Percentiles rank a stretch among this genome's conserved stretches.
Evolutionary conservation across 805 yeast genomes (phyloP).

Genomic region (Pichia kluyveri): DNA sequence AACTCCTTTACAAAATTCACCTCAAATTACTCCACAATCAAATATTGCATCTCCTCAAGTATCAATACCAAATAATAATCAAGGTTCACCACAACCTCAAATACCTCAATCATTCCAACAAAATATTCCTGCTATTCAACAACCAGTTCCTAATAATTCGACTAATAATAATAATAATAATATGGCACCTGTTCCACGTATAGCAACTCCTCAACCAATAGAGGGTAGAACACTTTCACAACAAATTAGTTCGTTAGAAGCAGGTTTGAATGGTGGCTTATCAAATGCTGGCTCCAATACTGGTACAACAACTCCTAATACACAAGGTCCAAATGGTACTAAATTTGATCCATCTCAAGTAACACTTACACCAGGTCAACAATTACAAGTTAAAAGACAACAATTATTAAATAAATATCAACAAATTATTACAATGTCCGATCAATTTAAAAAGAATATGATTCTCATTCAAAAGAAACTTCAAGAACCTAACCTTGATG

Average conservation of each 20-base stretch:
- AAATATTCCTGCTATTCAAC: neutral
- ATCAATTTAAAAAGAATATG: constrained; percentile 41
- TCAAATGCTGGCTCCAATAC: neutral
- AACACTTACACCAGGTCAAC: constrained; percentile 16
- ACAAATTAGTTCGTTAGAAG: neutral
- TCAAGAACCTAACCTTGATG: constrained; percentile 32
- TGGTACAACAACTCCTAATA: constrained; percentile 10
- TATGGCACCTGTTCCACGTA: too few relatives aligned
- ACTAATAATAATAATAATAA: neutral
- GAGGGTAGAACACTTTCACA: constrained; percentile 5
- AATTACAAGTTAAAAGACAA: constrained; percentile 19
- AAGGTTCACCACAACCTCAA: too few relatives aligned
- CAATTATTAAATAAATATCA: constrained; percentile 29
- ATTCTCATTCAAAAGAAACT: constrained; percentile 42
- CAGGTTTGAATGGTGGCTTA: neutral
- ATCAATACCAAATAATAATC: neutral
- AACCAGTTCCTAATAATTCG: too few relatives aligned
- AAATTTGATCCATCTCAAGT: constrained; percentile 1
- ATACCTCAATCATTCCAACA: neutral
- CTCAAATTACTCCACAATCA: constrained; percentile 1
- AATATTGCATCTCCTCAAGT: neutral
- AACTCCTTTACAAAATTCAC: constrained; percentile 1
- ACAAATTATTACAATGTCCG: constrained; percentile 37
- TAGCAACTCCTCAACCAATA: constrained; percentile 3
- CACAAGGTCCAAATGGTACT: too few relatives aligned